Evolutionary conservation across 306 rosid species (phyloP), one percentile per base, ranked within the genome.

Genomic region (Dryas drummondii): DNA sequence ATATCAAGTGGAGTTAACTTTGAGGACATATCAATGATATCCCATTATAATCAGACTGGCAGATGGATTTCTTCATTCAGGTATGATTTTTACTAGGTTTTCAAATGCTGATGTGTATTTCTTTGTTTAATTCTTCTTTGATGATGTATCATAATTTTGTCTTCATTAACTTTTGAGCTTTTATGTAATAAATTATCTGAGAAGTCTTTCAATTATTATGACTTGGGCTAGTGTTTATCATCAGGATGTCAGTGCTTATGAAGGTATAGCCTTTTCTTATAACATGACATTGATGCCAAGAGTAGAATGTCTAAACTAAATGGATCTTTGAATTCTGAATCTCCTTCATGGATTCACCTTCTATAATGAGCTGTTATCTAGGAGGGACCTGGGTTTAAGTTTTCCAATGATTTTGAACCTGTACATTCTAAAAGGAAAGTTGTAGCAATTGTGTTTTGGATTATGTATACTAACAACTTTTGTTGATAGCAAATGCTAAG

Each of bases 61-160:
- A 81, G 90, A 69, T 94, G 97, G 97, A 45, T 92, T 78, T 77
- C 93, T 52, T 22, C 85, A 54, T 92, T 94, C 89, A 94, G 89
- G 98, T 88, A 85, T 44, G 80, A 49, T 82, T 58, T 71, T 64
- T 57, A n/a, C 15, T 48, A 37, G 53, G 57, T 37, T 74, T 83
- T 63, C 63, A 19, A 77, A 45, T 48, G 32, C 64, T 64, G 67
- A 11, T 57, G 17, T 27, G 26, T 48, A 40, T 54, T 72, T 4
- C 55, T 47, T 80, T 4, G 19, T n/a, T 61, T 64, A 6, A 76
- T 22, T 26, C 52, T 41, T 60, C 22, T 56, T 32, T 32, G 37
- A 32, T 32, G 37, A 32, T 32, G 37, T 65, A 27, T 19, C 37
- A 32, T 32, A 32, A 55, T 61, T 17, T 46, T 4, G 5, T 71